Evolutionary conservation across 2,329 filamentous ascomycete genomes (phyloP).

Genomic region (Colletotrichum paranaense): DNA sequence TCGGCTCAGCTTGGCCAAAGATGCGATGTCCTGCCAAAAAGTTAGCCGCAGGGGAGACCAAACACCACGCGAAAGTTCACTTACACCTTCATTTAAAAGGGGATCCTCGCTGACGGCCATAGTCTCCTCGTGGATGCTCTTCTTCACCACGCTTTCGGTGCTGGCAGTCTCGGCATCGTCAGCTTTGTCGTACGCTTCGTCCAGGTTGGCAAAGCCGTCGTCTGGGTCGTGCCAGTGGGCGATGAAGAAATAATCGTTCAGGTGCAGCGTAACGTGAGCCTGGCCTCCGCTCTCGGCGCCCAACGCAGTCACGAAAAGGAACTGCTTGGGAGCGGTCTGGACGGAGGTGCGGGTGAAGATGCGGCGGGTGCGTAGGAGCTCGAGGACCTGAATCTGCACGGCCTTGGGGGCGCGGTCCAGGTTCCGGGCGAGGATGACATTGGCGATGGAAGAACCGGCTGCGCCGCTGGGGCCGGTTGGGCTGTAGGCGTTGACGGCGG

Average conservation of each 20-base stretch:
- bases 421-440: slow-evolving; percentile 85
- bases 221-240: slow-evolving; percentile 83
- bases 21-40: slow-evolving; percentile 62
- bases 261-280: slow-evolving; percentile 64
- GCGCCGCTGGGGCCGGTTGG: slow-evolving; percentile 28
- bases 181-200: slow-evolving; percentile 64
- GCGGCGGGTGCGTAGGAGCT: slow-evolving; percentile 83
- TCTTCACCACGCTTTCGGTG: slow-evolving; percentile 59
- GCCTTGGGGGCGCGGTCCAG: slow-evolving; percentile 78
- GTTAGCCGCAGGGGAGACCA: slow-evolving; percentile 27
- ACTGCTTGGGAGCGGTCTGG: slow-evolving; percentile 79
- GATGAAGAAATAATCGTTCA: slow-evolving; percentile 88
- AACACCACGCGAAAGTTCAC: slow-evolving; percentile 19
- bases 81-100: slow-evolving; percentile 57
- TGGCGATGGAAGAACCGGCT: slow-evolving; percentile 68
- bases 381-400: slow-evolving; percentile 83
- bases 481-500: slow-evolving; percentile 39
- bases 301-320: slow-evolving; percentile 84
- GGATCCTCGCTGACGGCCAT: slow-evolving; percentile 38
- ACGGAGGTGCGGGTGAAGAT: slow-evolving; percentile 81
- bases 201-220: slow-evolving; percentile 80
- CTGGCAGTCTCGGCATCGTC: slow-evolving; percentile 48
- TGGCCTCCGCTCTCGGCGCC: slow-evolving; percentile 57
- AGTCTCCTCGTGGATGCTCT: slow-evolving; percentile 36
- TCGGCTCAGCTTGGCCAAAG: slow-evolving; percentile 68